Conservation (phyloP, 495 filamentous ascomycete genomes). For the Bacidia rubella region DNA sequence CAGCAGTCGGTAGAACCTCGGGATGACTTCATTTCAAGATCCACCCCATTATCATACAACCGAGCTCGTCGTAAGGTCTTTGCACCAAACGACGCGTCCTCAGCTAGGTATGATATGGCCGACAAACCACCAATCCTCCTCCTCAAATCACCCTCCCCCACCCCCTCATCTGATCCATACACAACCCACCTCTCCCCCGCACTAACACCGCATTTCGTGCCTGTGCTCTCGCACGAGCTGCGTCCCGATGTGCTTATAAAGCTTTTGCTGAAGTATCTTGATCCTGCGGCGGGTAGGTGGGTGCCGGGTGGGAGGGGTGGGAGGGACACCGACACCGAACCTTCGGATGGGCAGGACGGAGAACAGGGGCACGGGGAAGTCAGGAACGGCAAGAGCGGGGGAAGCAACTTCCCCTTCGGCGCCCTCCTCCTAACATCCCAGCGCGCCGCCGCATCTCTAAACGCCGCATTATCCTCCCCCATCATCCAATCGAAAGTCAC, state of each 20-base stretch:
- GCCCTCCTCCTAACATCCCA: conserved; percentile 66
- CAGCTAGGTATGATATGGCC: too few relatives aligned
- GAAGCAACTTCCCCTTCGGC: conserved; percentile 14
- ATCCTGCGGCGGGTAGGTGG: too few relatives aligned
- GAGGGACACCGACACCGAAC: too few relatives aligned
- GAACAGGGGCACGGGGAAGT: too few relatives aligned
- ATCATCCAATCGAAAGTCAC: conserved; percentile 1
- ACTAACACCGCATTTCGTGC: conserved; percentile 1
- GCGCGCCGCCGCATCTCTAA: conserved; percentile 53
- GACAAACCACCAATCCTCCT: not conserved
- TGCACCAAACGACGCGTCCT: too few relatives aligned
- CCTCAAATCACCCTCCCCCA: conserved; percentile 5
- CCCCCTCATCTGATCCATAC: conserved; percentile 6
- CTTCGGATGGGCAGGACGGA: too few relatives aligned
- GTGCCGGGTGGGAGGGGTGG: too few relatives aligned
- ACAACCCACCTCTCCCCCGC: not conserved
- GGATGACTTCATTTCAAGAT: not conserved
- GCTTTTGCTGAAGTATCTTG: conserved; percentile 12
- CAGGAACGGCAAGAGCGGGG: too few relatives aligned
- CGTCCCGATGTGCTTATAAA: conserved; percentile 9
- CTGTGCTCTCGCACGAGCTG: conserved; percentile 11
- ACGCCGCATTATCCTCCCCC: conserved; percentile 9
- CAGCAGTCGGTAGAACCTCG: not conserved
- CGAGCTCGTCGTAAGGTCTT: too few relatives aligned
- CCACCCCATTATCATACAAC: not conserved